Percentiles rank a stretch among this genome's conserved stretches.
Evolutionary conservation across 2,329 filamentous ascomycete species (phyloP).

Genomic region (Fusarium temperatum): DNA sequence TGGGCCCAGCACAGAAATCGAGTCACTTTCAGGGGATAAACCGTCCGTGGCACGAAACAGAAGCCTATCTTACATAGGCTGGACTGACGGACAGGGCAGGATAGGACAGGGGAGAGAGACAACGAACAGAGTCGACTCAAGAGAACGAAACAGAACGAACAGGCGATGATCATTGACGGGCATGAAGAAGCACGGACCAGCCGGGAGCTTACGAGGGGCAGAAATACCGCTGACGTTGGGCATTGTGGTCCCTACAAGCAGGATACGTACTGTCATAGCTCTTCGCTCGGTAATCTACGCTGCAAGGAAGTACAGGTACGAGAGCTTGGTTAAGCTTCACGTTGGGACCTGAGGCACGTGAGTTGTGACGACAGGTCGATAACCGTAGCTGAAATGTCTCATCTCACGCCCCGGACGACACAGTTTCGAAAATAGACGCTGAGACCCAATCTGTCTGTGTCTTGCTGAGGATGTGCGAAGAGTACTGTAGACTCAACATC

Average conservation of each 20-base stretch:
- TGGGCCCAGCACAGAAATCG: conserved; percentile 21
- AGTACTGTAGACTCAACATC: neutral
- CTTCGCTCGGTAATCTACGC: conserved; percentile 6
- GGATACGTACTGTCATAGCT: conserved; percentile 22
- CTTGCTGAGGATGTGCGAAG: conserved; percentile 5
- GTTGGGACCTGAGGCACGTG: conserved; percentile 21
- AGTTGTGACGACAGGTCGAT: conserved; percentile 18
- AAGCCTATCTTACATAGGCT: neutral
- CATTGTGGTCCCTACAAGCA: neutral
- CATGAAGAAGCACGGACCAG: conserved; percentile 36
- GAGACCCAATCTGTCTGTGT: neutral
- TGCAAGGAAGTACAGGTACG: conserved; percentile 21
- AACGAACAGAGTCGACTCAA: conserved; percentile 3
- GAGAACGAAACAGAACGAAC: conserved; percentile 12
- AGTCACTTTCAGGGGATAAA: conserved; percentile 32
- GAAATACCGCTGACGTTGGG: conserved; percentile 37
- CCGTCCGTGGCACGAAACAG: conserved; percentile 17
- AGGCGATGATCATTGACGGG: conserved; percentile 24
- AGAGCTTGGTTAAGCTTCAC: neutral
- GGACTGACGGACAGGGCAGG: neutral
- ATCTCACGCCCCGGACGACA: conserved; percentile 13
- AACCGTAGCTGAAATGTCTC: conserved; percentile 20
- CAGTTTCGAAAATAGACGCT: neutral
- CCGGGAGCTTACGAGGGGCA: conserved; percentile 35
- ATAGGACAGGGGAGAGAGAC: neutral